A percentile compares a stretch with the other conserved stretches of the same genome.
Evolutionary conservation across 1,284 basidiomycete species (phyloP).

Genomic region (Papiliotrema fonsecae): DNA sequence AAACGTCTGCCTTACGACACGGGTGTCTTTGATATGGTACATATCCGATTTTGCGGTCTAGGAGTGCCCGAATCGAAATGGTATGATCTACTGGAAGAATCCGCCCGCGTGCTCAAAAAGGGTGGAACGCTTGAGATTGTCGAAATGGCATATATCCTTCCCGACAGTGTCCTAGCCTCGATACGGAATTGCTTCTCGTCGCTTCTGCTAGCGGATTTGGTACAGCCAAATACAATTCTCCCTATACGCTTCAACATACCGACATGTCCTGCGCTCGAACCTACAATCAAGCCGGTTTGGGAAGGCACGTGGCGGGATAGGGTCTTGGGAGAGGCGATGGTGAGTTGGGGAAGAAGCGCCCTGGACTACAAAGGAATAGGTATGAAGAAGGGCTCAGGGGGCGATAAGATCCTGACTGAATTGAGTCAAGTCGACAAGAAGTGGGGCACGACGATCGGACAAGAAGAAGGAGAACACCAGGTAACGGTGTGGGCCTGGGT

Average conservation of each 20-base stretch:
- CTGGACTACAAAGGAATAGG: conserved; percentile 32
- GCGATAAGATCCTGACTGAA: conserved; percentile 11
- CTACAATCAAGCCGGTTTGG: conserved; percentile 12
- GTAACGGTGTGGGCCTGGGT: neutral
- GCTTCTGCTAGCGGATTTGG: conserved; percentile 29
- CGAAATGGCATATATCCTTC: conserved; percentile 38
- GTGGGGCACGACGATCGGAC: conserved; percentile 9
- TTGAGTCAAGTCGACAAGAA: conserved; percentile 5
- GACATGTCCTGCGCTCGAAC: conserved; percentile 11
- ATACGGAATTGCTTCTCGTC: conserved; percentile 31
- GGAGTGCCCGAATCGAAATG: conserved; percentile 44
- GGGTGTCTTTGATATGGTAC: conserved; percentile 45
- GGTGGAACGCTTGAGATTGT: conserved; percentile 47
- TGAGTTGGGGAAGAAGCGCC: conserved; percentile 30
- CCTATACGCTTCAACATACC: conserved; percentile 34
- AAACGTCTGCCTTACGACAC: conserved; percentile 41
- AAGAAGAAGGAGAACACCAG: neutral
- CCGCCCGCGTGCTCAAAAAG: conserved; percentile 37
- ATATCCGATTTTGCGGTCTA: conserved; percentile 43
- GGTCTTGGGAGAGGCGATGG: conserved; percentile 26
- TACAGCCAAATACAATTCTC: conserved; percentile 32
- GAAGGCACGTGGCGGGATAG: conserved; percentile 9
- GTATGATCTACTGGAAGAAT: conserved; percentile 41
- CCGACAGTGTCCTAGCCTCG: conserved; percentile 13
- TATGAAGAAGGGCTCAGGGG: conserved; percentile 5